Base-by-base conservation (phyloP, 73 alveolate genomes). In the Breviolum minutum region DNA sequence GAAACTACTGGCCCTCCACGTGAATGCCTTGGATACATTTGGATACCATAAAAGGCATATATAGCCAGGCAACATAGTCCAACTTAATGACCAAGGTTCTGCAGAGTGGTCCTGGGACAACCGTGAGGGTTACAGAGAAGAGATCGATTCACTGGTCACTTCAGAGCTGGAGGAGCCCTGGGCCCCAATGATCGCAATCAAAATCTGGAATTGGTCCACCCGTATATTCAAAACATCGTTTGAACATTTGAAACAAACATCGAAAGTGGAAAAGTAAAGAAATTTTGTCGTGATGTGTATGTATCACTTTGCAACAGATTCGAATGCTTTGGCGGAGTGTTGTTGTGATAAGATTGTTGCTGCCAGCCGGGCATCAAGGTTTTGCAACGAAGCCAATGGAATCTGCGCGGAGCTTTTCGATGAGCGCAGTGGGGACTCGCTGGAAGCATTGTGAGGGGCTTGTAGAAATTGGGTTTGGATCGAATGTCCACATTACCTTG, bases 21-120 rank as follows among this genome's bases (percentile, higher is more conserved):
- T 22, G 40, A 54, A 13, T 10, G 83, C 83, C 83, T 32, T 13
- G n/a, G n/a, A 73, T 19, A 10, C 32, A 2, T 14, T 73, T 32
- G 83, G 32, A 9, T 13, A 9, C 48, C 26, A 13, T n/a, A 20
- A 20, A 32, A 71, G 9, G 10, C 82, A 8, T 32, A 9, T 8
- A 71, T 32, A 71, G 14, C 32, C 9, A 32, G 17, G 82, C 32
- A 8, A 9, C n/a, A n/a, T n/a, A n/a, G n/a, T n/a, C n/a, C n/a
- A n/a, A n/a, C n/a, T n/a, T n/a, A n/a, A 14, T 22, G 32, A 6
- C 92, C 8, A 19, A 83, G 92, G 92, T 54, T 83, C 92, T 2
- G 92, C 74, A 17, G 92, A 83, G 92, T 83, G 92, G 92, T 83
- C 92, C 92, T 83, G 92, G 92, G 92, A 83, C 92, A 83, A 83